Conservation (phyloP, 2,329 filamentous ascomycete species). For the Cercospora sesami region DNA sequence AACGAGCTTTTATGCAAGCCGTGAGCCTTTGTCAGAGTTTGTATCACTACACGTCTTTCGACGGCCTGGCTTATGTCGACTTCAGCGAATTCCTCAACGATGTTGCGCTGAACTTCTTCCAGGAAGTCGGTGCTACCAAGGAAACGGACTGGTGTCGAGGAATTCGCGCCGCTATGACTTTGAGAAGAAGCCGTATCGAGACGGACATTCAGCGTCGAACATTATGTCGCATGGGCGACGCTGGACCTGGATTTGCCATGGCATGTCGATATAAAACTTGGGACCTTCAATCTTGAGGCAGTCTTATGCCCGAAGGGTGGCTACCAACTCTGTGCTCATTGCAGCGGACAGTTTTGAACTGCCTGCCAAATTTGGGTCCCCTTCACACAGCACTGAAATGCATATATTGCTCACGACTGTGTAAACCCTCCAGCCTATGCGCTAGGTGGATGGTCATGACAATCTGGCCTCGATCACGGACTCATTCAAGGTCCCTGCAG, state of each 20-base stretch:
- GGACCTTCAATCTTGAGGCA: not conserved
- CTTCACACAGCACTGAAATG: not conserved
- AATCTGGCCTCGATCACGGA: not conserved
- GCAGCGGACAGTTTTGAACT: not conserved
- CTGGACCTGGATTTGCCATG: conserved; percentile 13
- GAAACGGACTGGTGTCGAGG: conserved; percentile 20
- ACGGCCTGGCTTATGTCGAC: conserved; percentile 13
- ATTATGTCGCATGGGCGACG: conserved; percentile 21
- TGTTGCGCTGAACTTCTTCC: conserved; percentile 19
- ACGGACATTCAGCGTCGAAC: conserved; percentile 13
- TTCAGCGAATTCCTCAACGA: conserved; percentile 16
- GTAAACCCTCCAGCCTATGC: not conserved
- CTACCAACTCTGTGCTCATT: not conserved
- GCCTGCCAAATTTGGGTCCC: not conserved
- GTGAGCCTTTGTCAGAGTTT: conserved; percentile 15
- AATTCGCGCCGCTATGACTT: conserved; percentile 3
- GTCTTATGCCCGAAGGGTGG: not conserved
- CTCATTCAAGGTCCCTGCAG: not conserved
- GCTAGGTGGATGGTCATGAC: not conserved
- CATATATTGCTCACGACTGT: not conserved
- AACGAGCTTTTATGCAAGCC: conserved; percentile 29
- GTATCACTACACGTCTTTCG: conserved; percentile 11
- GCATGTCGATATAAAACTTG: conserved; percentile 2
- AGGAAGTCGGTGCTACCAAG: conserved; percentile 16
- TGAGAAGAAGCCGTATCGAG: conserved; percentile 13